These are phyloP conservation scores for Melampsora larici-populina DNA, from an alignment of 1,284 basidiomycete species.

Conservation along the genomic window DNA sequence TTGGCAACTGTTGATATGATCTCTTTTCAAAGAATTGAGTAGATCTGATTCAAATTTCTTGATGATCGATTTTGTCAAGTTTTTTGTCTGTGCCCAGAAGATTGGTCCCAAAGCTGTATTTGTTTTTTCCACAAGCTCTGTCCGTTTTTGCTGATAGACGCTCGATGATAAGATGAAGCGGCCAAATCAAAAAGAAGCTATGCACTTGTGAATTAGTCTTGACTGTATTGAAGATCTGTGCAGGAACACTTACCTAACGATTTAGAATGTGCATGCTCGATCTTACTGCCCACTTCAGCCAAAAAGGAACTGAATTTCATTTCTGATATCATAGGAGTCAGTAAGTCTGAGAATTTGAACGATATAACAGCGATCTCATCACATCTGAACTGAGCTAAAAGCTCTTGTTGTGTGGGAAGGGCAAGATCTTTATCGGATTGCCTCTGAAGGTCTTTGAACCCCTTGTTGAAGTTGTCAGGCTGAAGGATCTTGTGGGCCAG, in stretches of 20 bases:
- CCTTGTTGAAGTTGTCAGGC: conserved; percentile 80
- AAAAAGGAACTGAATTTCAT: conserved; percentile 83
- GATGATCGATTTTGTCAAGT: conserved; percentile 78
- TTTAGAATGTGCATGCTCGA: conserved; percentile 71
- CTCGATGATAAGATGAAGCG: conserved; percentile 91
- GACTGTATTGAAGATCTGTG: neutral
- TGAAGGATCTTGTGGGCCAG: conserved; percentile 88
- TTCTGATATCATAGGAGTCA: conserved; percentile 74
- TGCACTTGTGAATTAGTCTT: neutral
- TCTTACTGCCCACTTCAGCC: conserved; percentile 76
- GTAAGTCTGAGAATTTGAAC: conserved; percentile 73
- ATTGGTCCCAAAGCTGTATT: conserved; percentile 77
- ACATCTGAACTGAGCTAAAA: conserved; percentile 96
- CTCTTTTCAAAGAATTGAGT: conserved; percentile 69
- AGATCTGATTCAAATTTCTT: conserved; percentile 75
- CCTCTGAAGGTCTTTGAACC: conserved; percentile 68
- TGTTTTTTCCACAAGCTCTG: conserved; percentile 73
- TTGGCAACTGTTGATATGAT: conserved; percentile 61
- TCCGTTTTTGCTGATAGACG: conserved; percentile 87
- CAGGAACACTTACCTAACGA: conserved; percentile 65
- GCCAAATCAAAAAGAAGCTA: conserved; percentile 72
- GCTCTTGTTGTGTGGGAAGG: conserved; percentile 94
- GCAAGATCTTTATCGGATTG: conserved; percentile 97
- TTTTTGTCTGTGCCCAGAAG: conserved; percentile 95
- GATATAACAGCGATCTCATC: conserved; percentile 89